Percentiles rank a stretch among this genome's conserved stretches.
phyloP scores from a whole-genome alignment of 495 filamentous ascomycete species.

The Xylaria nigripes region DNA sequence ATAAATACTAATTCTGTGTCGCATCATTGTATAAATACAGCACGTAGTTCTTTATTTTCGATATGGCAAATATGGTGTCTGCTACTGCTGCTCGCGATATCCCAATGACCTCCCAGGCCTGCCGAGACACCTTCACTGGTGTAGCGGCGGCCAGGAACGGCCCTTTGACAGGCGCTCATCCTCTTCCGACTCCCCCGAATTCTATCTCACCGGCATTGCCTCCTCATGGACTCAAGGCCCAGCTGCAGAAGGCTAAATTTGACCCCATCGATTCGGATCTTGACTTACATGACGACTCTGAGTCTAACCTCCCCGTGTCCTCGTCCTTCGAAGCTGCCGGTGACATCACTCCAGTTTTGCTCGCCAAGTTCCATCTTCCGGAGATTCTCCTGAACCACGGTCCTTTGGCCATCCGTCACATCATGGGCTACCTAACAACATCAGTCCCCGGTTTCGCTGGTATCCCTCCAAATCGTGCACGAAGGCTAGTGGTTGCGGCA shows the following conservation, averaged over 20 bases:
- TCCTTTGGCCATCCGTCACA: conserved; percentile 84
- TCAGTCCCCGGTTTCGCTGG: conserved; percentile 87
- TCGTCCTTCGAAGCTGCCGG: conserved; percentile 63
- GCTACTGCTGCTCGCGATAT: conserved; percentile 62
- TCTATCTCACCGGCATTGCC: conserved; percentile 88
- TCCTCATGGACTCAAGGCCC: conserved; percentile 65
- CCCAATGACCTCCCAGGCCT: conserved; percentile 47
- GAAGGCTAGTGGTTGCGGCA: conserved; percentile 77
- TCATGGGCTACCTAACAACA: conserved; percentile 88
- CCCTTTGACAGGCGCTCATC: conserved; percentile 49
- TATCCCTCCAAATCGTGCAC: conserved; percentile 85
- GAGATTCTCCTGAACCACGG: conserved; percentile 84
- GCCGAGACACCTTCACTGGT: conserved; percentile 54
- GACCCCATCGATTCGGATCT: conserved; percentile 79
- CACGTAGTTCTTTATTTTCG: conserved; percentile 38
- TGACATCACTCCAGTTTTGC: conserved; percentile 73
- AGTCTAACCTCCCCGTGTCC: conserved; percentile 42
- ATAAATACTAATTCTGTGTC: conserved; percentile 16
- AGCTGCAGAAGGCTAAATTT: conserved; percentile 51
- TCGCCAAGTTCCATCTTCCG: conserved; percentile 87
- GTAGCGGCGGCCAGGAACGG: conserved; percentile 49
- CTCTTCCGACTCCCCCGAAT: conserved; percentile 86
- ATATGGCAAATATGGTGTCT: conserved; percentile 56
- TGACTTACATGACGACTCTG: conserved; percentile 68
- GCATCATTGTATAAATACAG: conserved; percentile 34